These are phyloP conservation scores for Astragalus glycyphyllos DNA, from an alignment of 306 rosid species.

Conservation along the genomic window DNA sequence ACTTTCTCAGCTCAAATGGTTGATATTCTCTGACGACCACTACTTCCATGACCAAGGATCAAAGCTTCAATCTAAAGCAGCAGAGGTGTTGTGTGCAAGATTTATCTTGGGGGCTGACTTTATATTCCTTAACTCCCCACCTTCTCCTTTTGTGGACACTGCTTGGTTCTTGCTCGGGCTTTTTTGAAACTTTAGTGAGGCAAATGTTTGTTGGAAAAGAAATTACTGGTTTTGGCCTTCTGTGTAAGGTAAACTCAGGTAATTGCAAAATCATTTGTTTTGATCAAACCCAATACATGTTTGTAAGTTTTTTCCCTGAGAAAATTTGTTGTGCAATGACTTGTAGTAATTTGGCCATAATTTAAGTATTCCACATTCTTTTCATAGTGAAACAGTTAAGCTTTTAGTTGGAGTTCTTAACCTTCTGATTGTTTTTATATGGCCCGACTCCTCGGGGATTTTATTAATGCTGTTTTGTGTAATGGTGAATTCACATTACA, in stretches of 20 bases:
- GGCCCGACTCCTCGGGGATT: constrained; percentile 3
- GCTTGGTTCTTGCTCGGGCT: constrained; percentile 4
- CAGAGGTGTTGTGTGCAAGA: constrained; percentile 8
- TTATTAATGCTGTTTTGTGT: background rate
- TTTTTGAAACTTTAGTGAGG: background rate
- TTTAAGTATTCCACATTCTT: constrained; percentile 7
- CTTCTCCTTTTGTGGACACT: constrained; percentile 17
- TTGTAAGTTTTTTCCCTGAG: constrained; percentile 16
- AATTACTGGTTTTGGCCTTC: constrained; percentile 24
- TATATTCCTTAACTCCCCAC: background rate
- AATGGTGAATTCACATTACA: background rate
- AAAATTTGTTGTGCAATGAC: constrained; percentile 11
- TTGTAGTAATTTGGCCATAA: constrained; percentile 21
- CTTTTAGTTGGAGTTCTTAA: constrained; percentile 31
- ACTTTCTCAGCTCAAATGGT: background rate
- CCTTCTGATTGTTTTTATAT: background rate
- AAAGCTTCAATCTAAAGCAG: constrained; percentile 27
- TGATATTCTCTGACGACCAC: constrained; percentile 24
- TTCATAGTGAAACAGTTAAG: constrained; percentile 1
- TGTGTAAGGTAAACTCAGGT: constrained; percentile 33
- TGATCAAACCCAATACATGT: constrained; percentile 7
- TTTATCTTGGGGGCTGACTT: background rate
- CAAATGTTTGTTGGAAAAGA: constrained; percentile 21
- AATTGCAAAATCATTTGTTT: constrained; percentile 17
- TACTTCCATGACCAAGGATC: constrained; percentile 8